phyloP scores from a whole-genome alignment of 208 protist genomes.

The Endotrypanum monterogeii region DNA sequence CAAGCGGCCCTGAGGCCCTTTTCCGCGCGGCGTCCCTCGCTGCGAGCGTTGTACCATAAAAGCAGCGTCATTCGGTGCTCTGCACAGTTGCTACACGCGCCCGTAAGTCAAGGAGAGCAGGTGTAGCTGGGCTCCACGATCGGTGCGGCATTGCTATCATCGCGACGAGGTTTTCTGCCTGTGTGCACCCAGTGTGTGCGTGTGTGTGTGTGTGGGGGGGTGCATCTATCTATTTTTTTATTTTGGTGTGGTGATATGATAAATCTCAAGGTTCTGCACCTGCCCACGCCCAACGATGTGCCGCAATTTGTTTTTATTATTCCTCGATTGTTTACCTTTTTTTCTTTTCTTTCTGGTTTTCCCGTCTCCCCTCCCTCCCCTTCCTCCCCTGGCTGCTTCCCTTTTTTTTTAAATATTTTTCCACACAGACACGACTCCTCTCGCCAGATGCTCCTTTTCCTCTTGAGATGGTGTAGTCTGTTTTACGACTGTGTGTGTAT shows the following conservation, averaged over 20 bases:
- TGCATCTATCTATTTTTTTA: background rate
- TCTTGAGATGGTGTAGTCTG: too few species aligned
- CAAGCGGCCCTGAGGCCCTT: background rate
- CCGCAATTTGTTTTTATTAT: background rate
- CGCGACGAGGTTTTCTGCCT: too few species aligned
- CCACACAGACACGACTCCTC: too few species aligned
- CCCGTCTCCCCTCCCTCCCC: background rate
- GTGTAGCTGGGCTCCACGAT: background rate
- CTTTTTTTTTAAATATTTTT: too few species aligned
- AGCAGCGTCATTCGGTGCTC: background rate
- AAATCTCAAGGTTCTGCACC: background rate
- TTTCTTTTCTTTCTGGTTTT: constrained; percentile 1
- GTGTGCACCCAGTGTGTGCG: background rate
- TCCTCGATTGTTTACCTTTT: constrained; percentile 4
- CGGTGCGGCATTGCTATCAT: background rate
- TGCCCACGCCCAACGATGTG: background rate
- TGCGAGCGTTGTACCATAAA: background rate
- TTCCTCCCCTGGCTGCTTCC: too few species aligned
- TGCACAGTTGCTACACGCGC: background rate
- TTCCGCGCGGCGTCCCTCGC: background rate
- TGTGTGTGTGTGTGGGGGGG: background rate
- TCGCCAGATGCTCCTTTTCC: too few species aligned
- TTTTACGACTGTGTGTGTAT: too few species aligned
- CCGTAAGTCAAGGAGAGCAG: background rate
- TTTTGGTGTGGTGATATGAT: background rate